phyloP scores from a whole-genome alignment of 2,329 filamentous ascomycete genomes.

The Botrytis porri region DNA sequence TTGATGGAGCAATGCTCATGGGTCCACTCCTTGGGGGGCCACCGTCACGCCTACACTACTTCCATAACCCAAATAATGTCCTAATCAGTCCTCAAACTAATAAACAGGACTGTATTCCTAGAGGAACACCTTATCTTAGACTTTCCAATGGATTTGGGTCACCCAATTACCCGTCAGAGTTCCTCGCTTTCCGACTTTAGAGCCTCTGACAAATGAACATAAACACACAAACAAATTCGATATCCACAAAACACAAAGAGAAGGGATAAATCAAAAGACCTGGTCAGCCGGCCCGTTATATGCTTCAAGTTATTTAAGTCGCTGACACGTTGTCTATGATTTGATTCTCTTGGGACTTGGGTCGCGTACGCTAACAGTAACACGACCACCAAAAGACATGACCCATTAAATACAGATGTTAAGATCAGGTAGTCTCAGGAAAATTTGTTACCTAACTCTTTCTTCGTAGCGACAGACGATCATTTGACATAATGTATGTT shows the following conservation, averaged over 20 bases:
- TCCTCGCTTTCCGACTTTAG: not conserved
- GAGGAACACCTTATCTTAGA: not conserved
- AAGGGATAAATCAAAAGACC: not conserved
- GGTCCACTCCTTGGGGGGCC: not conserved
- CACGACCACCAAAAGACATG: not conserved
- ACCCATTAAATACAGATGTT: not conserved
- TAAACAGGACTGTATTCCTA: not conserved
- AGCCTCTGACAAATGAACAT: not conserved
- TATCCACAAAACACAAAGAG: not conserved
- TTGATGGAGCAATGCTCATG: not conserved
- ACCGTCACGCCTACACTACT: not conserved
- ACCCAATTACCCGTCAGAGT: not conserved
- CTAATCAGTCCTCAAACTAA: not conserved
- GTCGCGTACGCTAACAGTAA: slow-evolving; percentile 1
- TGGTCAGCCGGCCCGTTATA: not conserved
- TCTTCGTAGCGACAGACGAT: not conserved
- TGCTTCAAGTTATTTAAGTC: not conserved
- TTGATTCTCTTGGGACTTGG: not conserved
- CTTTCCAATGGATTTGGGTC: not conserved
- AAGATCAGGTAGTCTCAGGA: not conserved
- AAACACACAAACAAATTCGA: not conserved
- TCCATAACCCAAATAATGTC: not conserved
- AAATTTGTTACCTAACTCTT: not conserved
- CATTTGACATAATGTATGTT: not conserved
- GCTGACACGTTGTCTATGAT: not conserved